Evolutionary conservation across 306 rosid genomes (phyloP).

Genomic region (Styphnolobium japonicum): DNA sequence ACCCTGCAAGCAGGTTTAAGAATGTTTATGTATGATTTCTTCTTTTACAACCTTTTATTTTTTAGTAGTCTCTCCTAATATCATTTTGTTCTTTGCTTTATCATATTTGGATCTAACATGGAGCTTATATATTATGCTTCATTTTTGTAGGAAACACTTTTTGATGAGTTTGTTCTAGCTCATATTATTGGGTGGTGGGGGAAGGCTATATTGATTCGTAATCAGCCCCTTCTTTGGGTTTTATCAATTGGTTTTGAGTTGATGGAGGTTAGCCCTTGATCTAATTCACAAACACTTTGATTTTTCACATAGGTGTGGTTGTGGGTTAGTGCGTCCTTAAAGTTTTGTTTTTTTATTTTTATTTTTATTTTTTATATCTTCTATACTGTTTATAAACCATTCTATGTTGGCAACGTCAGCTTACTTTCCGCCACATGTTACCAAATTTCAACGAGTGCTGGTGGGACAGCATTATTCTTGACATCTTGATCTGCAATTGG

Average conservation of each 20-base stretch:
- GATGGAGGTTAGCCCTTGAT: conserved; percentile 74
- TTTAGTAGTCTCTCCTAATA: conserved; percentile 1
- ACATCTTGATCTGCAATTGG: conserved; percentile 96
- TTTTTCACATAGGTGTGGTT: not conserved
- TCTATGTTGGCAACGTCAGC: conserved; percentile 48
- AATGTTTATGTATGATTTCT: conserved; percentile 98
- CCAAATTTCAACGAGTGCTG: conserved; percentile 99
- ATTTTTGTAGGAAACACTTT: conserved; percentile 75
- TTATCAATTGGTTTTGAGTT: conserved; percentile 88
- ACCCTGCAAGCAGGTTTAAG: conserved; percentile 94
- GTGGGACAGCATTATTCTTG: conserved; percentile 99
- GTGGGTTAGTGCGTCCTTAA: not conserved
- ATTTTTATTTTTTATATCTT: not conserved
- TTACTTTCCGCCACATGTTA: conserved; percentile 95
- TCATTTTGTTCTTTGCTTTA: not conserved
- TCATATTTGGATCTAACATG: conserved; percentile 18
- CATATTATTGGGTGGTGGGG: conserved; percentile 99
- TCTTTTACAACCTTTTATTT: conserved; percentile 45
- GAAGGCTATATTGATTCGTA: conserved; percentile 96
- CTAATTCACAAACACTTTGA: not conserved
- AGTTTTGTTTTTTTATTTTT: not conserved
- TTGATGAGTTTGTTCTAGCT: conserved; percentile 95
- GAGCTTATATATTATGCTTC: conserved; percentile 1
- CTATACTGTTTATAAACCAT: conserved; percentile 14
- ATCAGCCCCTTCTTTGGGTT: conserved; percentile 97